A percentile compares a stretch with the other conserved stretches of the same genome.
These are phyloP conservation scores for Primulina tabacum DNA, from an alignment of 257 asterid species.

Conservation along the genomic window DNA sequence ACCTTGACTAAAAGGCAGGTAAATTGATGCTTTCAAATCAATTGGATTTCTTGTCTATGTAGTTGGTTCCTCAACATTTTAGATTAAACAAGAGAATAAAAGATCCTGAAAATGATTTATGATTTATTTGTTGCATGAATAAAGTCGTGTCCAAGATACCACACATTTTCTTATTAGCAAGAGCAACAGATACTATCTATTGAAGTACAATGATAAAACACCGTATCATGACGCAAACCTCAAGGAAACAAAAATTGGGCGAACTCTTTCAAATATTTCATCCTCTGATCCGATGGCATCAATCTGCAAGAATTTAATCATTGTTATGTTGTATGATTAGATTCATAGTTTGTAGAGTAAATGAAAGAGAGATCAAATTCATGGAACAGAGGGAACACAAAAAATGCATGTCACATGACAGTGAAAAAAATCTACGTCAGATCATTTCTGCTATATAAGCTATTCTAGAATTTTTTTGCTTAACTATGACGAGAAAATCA, in stretches of 20 bases:
- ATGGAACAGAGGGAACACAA: neutral
- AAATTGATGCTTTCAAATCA: neutral
- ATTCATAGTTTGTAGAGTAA: conserved; percentile 1
- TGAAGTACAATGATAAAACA: conserved; percentile 1
- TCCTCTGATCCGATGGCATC: conserved; percentile 87
- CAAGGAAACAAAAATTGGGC: conserved; percentile 57
- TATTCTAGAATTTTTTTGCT: conserved; percentile 4
- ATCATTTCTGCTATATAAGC: conserved; percentile 12
- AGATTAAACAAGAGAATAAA: neutral
- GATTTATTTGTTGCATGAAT: neutral
- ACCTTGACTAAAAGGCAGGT: too few species aligned
- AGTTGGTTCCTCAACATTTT: neutral
- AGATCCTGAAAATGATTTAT: neutral
- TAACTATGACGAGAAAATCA: conserved; percentile 19
- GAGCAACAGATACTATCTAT: conserved; percentile 13
- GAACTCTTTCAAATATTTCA: conserved; percentile 75
- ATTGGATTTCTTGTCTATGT: neutral
- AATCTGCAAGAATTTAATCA: conserved; percentile 46
- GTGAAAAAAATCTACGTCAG: neutral
- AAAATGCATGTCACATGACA: conserved; percentile 18
- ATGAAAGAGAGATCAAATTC: conserved; percentile 22
- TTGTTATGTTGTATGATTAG: neutral
- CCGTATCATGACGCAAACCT: conserved; percentile 32
- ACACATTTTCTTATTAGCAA: conserved; percentile 12
- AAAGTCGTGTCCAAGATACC: conserved; percentile 2